Evolutionary conservation across 1,284 basidiomycete species (phyloP).

Genomic region (Ceratorhiza oryzae-sativae): DNA sequence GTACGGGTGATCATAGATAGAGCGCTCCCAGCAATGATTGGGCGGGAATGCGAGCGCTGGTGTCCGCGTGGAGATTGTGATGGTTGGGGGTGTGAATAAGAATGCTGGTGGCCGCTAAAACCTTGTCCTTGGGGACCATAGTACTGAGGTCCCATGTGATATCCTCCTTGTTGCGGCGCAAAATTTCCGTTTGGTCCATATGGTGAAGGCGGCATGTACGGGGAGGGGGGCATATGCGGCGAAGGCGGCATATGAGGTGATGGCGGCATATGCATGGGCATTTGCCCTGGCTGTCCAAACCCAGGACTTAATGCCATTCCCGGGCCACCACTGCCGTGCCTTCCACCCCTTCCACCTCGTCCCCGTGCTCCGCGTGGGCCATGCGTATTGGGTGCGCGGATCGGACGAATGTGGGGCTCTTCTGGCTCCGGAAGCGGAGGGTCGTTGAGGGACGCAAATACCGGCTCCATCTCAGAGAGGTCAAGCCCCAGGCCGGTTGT

Average conservation of each 20-base stretch:
- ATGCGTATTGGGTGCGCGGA: constrained; percentile 30
- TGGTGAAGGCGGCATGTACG: constrained; percentile 32
- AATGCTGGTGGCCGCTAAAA: constrained; percentile 26
- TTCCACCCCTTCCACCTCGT: constrained; percentile 36
- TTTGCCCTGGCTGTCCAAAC: constrained; percentile 2
- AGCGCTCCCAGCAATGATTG: constrained; percentile 21
- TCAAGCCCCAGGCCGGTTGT: constrained; percentile 5
- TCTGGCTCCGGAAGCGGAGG: constrained; percentile 15
- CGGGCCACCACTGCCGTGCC: background rate
- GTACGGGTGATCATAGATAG: constrained; percentile 11
- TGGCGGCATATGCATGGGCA: constrained; percentile 12
- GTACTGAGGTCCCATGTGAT: background rate
- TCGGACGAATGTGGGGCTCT: constrained; percentile 8
- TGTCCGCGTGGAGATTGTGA: constrained; percentile 22
- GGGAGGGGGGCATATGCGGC: constrained; percentile 18
- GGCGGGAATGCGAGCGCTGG: constrained; percentile 39
- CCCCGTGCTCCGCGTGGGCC: constrained; percentile 13
- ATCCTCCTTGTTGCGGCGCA: constrained; percentile 17
- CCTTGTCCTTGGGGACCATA: background rate
- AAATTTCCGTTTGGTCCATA: constrained; percentile 19
- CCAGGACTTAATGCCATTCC: background rate
- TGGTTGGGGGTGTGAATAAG: constrained; percentile 18
- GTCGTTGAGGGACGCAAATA: constrained; percentile 35
- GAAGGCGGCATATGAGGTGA: constrained; percentile 23
- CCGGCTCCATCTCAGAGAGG: constrained; percentile 16